A percentile compares a stretch with the other conserved stretches of the same genome.
Evolutionary conservation across 2,329 filamentous ascomycete genomes (phyloP).

Genomic region (Fusarium fracticaudum): DNA sequence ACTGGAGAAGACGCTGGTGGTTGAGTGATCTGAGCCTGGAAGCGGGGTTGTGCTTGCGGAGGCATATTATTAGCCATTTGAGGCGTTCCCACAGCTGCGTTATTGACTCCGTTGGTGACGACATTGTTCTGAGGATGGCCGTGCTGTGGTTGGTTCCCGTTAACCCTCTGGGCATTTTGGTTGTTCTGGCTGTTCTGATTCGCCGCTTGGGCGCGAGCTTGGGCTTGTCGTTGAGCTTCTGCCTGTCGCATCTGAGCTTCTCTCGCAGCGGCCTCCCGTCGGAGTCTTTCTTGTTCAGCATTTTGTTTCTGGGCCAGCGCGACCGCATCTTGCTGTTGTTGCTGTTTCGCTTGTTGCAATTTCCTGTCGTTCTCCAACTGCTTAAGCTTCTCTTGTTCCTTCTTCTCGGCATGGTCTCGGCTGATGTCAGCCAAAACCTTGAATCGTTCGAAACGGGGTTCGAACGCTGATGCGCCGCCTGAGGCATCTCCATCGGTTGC

Average conservation of each 20-base stretch:
- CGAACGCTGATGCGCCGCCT: slow-evolving; percentile 77
- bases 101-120: slow-evolving; percentile 50
- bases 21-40: slow-evolving; percentile 67
- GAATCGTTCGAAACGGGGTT: slow-evolving; percentile 88
- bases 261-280: slow-evolving; percentile 49
- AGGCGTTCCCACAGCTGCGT: slow-evolving; percentile 51
- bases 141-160: slow-evolving; percentile 46
- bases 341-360: slow-evolving; percentile 57
- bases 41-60: slow-evolving; percentile 56
- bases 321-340: slow-evolving; percentile 55
- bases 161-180: slow-evolving; percentile 43
- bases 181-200: slow-evolving; percentile 41
- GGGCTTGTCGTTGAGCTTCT: slow-evolving; percentile 50
- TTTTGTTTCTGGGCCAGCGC: slow-evolving; percentile 57
- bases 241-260: slow-evolving; percentile 50
- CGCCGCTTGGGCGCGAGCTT: slow-evolving; percentile 43
- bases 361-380: slow-evolving; percentile 68
- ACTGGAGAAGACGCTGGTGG: slow-evolving; percentile 75
- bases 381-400: slow-evolving; percentile 77
- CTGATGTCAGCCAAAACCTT: slow-evolving; percentile 91
- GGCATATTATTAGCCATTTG: slow-evolving; percentile 52
- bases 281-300: slow-evolving; percentile 51
- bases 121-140: slow-evolving; percentile 52
- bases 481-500: slow-evolving; percentile 78
- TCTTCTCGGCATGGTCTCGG: slow-evolving; percentile 78